Percentiles rank a stretch among this genome's conserved stretches.
Conservation (phyloP, 305 asterid genomes). For the Fraxinus paxiana region DNA sequence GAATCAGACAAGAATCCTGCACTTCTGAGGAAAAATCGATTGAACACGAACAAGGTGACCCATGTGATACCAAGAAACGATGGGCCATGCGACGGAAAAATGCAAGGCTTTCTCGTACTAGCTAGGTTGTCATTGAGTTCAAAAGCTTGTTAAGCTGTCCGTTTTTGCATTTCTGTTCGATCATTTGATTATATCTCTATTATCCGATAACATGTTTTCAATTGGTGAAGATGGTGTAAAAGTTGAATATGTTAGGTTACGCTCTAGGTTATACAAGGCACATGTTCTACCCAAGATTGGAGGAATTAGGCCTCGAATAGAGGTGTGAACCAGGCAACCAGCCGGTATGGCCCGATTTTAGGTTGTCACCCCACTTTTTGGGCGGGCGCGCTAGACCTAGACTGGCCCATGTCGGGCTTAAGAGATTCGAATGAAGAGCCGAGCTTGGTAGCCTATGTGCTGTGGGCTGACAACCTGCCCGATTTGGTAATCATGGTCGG, state of each 20-base stretch:
- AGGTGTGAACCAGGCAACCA: too few relatives aligned
- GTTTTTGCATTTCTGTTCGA: not conserved
- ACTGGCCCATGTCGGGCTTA: too few relatives aligned
- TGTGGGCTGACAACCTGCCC: too few relatives aligned
- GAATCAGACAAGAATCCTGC: slow-evolving; percentile 42
- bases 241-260: not conserved
- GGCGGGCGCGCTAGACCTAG: too few relatives aligned
- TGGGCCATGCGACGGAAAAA: slow-evolving; percentile 62
- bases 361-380: too few relatives aligned
- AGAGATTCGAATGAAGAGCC: too few relatives aligned
- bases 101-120: slow-evolving; percentile 39
- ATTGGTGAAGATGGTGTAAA: not conserved
- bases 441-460: too few relatives aligned
- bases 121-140: slow-evolving; percentile 26
- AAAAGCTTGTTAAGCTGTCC: too few relatives aligned
- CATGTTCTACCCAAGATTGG: too few relatives aligned
- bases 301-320: too few relatives aligned
- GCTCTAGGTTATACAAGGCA: not conserved
- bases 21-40: slow-evolving; percentile 19
- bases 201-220: not conserved
- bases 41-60: slow-evolving; percentile 26
- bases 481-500: too few relatives aligned
- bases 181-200: not conserved
- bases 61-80: slow-evolving; percentile 54
- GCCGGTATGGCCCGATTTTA: too few relatives aligned